These are phyloP conservation scores for Calocybe cyanea DNA, from an alignment of 768 basidiomycete species.

Conservation along the genomic window DNA sequence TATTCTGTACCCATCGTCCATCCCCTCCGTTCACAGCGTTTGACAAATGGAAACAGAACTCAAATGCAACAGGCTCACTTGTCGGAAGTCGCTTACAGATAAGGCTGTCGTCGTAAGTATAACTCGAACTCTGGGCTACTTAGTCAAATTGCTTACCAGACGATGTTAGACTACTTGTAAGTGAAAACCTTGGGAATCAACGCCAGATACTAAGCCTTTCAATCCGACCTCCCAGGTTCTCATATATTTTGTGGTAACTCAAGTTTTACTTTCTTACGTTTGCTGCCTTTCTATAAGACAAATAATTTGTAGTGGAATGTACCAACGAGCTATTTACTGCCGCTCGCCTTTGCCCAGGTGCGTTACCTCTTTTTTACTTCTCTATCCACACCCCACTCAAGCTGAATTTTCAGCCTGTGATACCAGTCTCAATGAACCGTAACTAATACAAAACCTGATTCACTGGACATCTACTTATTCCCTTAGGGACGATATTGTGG, in stretches of 20 bases:
- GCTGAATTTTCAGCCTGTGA: constrained; percentile 61
- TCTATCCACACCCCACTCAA: not conserved
- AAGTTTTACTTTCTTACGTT: not conserved
- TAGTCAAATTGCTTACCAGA: not conserved
- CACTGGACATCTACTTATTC: constrained; percentile 3
- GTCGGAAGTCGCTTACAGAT: constrained; percentile 62
- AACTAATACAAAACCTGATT: constrained; percentile 16
- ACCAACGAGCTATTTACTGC: constrained; percentile 81
- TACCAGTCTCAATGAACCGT: constrained; percentile 78
- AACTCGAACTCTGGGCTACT: not conserved
- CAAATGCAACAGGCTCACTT: constrained; percentile 77
- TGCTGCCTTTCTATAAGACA: constrained; percentile 1
- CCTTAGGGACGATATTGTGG: constrained; percentile 59
- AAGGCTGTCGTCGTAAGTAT: constrained; percentile 81
- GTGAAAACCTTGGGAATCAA: constrained; percentile 6
- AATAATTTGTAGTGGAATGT: constrained; percentile 76
- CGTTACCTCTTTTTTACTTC: constrained; percentile 3
- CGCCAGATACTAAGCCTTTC: not conserved
- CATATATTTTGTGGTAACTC: constrained; percentile 79
- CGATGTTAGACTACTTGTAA: constrained; percentile 22
- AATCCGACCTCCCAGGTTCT: constrained; percentile 52
- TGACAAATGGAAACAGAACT: constrained; percentile 66
- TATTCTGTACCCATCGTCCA: not conserved
- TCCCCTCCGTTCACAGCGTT: not conserved
- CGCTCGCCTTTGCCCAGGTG: constrained; percentile 77